These are phyloP conservation scores for Botrytis fabae DNA, from an alignment of 2,329 filamentous ascomycete genomes.

Conservation along the genomic window DNA sequence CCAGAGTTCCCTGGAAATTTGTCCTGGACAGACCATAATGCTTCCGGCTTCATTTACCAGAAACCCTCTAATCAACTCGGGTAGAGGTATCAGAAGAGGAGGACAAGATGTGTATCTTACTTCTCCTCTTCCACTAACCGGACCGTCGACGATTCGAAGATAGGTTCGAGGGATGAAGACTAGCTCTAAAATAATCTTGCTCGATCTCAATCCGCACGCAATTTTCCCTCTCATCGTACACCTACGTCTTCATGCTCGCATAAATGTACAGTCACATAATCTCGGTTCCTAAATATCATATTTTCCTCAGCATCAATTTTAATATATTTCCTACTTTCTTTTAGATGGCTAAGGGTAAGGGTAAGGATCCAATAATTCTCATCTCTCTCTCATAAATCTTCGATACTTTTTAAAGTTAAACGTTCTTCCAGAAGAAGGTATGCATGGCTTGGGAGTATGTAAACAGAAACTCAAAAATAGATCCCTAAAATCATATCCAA, in stretches of 20 bases:
- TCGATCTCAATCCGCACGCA: neutral
- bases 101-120: neutral
- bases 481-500: neutral
- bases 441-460: accelerated
- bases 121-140: neutral
- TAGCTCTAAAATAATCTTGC: neutral
- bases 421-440: accelerated
- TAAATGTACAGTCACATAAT: neutral
- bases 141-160: neutral
- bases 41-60: neutral
- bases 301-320: neutral
- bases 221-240: neutral
- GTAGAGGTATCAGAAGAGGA: neutral
- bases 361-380: neutral
- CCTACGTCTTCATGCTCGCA: neutral
- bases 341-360: neutral
- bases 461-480: neutral
- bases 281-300: neutral
- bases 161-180: neutral
- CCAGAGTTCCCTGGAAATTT: neutral
- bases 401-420: neutral
- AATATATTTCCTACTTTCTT: neutral
- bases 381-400: neutral
- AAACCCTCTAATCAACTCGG: neutral
- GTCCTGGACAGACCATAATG: neutral